Conservation (phyloP, 169 alveolate species). For the Babesia bovis region DNA sequence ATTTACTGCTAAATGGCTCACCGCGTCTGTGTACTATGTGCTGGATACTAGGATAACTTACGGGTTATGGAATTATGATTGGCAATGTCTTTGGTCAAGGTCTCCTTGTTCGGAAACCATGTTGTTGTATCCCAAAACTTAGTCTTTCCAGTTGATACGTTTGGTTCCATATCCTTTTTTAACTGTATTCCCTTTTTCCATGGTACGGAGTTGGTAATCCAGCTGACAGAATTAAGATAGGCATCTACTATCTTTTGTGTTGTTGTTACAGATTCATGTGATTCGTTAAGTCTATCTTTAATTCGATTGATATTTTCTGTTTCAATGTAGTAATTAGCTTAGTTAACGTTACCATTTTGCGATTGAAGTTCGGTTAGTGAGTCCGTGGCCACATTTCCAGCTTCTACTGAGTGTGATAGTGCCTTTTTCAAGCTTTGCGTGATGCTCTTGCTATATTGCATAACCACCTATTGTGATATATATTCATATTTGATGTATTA, state of each 20-base stretch:
- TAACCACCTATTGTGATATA: constrained; percentile 18
- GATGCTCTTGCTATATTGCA: constrained; percentile 5
- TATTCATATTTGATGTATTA: neutral
- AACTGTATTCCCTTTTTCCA: constrained; percentile 34
- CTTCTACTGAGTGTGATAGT: constrained; percentile 25
- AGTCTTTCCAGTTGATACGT: too few relatives aligned
- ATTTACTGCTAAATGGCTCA: constrained; percentile 12
- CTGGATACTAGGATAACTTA: neutral
- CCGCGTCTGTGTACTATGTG: constrained; percentile 26
- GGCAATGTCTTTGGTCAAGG: neutral
- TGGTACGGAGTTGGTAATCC: constrained; percentile 45
- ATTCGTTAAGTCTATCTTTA: constrained; percentile 28
- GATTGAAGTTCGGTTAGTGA: constrained; percentile 52
- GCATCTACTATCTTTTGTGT: constrained; percentile 54
- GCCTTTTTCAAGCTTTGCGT: constrained; percentile 40
- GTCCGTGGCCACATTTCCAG: constrained; percentile 40
- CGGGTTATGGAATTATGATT: too few relatives aligned
- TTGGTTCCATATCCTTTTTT: neutral
- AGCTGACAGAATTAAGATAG: constrained; percentile 45
- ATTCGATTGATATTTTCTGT: constrained; percentile 56
- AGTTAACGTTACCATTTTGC: constrained; percentile 47
- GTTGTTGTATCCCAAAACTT: neutral
- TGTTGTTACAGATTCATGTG: constrained; percentile 41
- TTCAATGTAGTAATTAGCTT: neutral
- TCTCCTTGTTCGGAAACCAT: neutral